These are phyloP conservation scores for Kwoniella shivajii DNA, from an alignment of 1,284 basidiomycete species.

Conservation along the genomic window DNA sequence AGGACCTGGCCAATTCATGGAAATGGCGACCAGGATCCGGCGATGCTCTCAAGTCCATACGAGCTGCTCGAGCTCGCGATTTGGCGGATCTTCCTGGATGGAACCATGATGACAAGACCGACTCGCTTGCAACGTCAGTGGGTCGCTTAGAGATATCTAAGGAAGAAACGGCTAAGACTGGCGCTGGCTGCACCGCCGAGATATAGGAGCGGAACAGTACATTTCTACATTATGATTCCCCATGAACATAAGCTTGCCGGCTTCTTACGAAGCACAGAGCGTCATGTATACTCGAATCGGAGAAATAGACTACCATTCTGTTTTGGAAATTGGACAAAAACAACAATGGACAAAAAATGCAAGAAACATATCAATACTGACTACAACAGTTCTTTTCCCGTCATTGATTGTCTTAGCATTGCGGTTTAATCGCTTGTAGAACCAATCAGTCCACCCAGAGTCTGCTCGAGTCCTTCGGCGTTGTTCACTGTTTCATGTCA, in stretches of 20 bases:
- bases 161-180: constrained; percentile 5
- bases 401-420: too few species aligned
- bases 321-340: too few species aligned
- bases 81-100: constrained; percentile 38
- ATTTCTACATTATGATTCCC: neutral
- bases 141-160: neutral
- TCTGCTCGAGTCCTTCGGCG: neutral
- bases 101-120: constrained; percentile 25
- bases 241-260: neutral
- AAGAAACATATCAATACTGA: too few species aligned
- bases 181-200: constrained; percentile 1
- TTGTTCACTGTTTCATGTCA: neutral
- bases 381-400: too few species aligned
- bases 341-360: too few species aligned
- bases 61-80: constrained; percentile 32
- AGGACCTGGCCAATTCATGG: constrained; percentile 34
- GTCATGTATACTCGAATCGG: too few species aligned
- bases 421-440: too few species aligned
- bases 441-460: constrained; percentile 2
- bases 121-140: neutral
- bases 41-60: constrained; percentile 23
- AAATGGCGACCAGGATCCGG: constrained; percentile 44
- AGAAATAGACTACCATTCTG: too few species aligned
- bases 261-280: too few species aligned
- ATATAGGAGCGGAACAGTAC: too few species aligned